Evolutionary conservation across 2,329 filamentous ascomycete genomes (phyloP), one percentile per base, ranked within the genome.

Genomic region (Didymella keratinophila): DNA sequence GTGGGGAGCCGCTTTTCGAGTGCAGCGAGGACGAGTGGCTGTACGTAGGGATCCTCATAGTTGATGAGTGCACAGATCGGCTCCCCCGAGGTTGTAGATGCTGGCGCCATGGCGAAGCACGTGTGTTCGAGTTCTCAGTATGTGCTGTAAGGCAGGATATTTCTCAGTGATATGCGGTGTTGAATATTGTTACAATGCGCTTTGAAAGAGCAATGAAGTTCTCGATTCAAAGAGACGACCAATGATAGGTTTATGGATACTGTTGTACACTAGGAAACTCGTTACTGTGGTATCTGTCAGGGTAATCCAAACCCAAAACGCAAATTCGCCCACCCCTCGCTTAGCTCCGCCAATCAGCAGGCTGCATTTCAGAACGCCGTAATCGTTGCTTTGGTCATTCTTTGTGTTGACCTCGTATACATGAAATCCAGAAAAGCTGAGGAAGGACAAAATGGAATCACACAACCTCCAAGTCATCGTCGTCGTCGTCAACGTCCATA

Each of bases 41-140:
- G 92, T 9, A 98, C 92, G 73, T 98, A 99, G 43, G 83, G 74
- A 73, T 97, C 93, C 69, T 93, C 91, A 77, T 97, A 97, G 71
- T 92, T 84, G 69, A 97, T 81, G 49, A 94, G 76, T 49, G 91
- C 91, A 78, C 91, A 88, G 64, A 92, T 63, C 14, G 64, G 71
- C 9, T 54, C n/a, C n/a, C 64, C 56, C 20, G 36, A 32, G 25
- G 41, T 16, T 12, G 58, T 12, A 14, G 51, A 23, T 36, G 50
- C 18, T 6, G 47, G 43, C 9, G 61, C 61, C 67, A 70, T 68
- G 39, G 20, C 55, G 30, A 30, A 37, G 30, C 21, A 44, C 45
- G 46, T 56, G 12, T 8, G 6, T 14, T 47, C 51, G 25, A 8
- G 4, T 28, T 3, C 28, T 28, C 6, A 12, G 20, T 42, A 34